Percentiles rank a stretch among this genome's conserved stretches.
Conservation (phyloP, 371 early-diverging fungal species). For the Mucor mucedo region DNA sequence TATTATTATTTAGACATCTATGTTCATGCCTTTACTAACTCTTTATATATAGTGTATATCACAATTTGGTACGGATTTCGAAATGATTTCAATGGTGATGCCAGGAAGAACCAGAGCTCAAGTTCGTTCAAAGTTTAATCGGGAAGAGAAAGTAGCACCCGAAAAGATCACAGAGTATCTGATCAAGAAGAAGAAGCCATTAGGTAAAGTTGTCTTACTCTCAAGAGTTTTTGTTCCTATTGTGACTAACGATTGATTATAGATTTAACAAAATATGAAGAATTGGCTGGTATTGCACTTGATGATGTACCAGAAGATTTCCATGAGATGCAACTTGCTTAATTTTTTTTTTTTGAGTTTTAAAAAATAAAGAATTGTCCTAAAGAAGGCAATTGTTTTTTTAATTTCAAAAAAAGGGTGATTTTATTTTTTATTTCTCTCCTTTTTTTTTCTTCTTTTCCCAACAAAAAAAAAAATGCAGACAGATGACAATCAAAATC, state of each 20-base stretch:
- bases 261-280: slow-evolving; percentile 29
- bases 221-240: not conserved
- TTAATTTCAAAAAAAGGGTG: not conserved
- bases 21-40: too few species aligned
- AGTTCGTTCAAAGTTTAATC: slow-evolving; percentile 70
- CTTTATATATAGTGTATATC: slow-evolving; percentile 49
- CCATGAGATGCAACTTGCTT: slow-evolving; percentile 26
- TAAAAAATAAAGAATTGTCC: not conserved
- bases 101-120: slow-evolving; percentile 63
- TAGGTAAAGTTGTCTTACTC: slow-evolving; percentile 38
- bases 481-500: slow-evolving; percentile 8
- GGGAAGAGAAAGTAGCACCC: slow-evolving; percentile 64
- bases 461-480: slow-evolving; percentile 6
- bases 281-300: slow-evolving; percentile 28
- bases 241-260: slow-evolving; percentile 11
- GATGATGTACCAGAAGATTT: slow-evolving; percentile 44
- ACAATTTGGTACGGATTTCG: slow-evolving; percentile 81
- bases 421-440: not conserved
- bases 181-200: slow-evolving; percentile 43
- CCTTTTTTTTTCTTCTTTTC: not conserved
- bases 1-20: too few species aligned
- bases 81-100: slow-evolving; percentile 66
- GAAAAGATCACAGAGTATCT: slow-evolving; percentile 60
- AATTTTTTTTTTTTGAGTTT: not conserved
- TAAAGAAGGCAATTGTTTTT: slow-evolving; percentile 12